Evolutionary conservation across 2,329 filamentous ascomycete genomes (phyloP).

Genomic region (Colletotrichum cordylinicola): DNA sequence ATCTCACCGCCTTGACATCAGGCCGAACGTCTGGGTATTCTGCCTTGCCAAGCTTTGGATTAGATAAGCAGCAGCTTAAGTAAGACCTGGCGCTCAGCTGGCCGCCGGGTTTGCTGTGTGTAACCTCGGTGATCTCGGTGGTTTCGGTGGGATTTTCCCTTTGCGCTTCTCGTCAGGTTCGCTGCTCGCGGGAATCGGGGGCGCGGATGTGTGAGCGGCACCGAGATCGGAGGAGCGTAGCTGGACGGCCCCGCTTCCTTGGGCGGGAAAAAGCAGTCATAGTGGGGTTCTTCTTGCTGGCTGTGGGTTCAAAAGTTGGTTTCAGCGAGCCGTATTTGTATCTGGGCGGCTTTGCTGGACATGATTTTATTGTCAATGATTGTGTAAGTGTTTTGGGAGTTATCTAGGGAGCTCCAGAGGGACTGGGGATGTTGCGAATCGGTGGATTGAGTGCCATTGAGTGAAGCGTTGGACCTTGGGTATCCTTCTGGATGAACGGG

Average conservation of each 20-base stretch:
- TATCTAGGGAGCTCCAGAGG: neutral
- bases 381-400: neutral
- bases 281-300: neutral
- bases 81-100: neutral
- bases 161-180: neutral
- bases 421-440: neutral
- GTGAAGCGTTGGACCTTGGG: neutral
- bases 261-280: neutral
- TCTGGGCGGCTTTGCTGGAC: neutral
- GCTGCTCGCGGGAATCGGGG: conserved; percentile 1
- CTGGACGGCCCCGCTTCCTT: neutral
- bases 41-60: neutral
- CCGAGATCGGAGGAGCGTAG: conserved; percentile 10
- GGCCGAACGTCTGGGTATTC: neutral
- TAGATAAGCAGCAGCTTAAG: neutral
- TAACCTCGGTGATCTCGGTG: neutral
- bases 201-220: neutral
- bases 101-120: neutral
- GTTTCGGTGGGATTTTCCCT: neutral
- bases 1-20: neutral
- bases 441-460: neutral
- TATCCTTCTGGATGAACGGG: neutral
- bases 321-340: neutral
- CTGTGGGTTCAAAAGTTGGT: neutral
- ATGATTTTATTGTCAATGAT: neutral